phyloP scores from a whole-genome alignment of 2,329 filamentous ascomycete genomes.

The Penicillium sp. region DNA sequence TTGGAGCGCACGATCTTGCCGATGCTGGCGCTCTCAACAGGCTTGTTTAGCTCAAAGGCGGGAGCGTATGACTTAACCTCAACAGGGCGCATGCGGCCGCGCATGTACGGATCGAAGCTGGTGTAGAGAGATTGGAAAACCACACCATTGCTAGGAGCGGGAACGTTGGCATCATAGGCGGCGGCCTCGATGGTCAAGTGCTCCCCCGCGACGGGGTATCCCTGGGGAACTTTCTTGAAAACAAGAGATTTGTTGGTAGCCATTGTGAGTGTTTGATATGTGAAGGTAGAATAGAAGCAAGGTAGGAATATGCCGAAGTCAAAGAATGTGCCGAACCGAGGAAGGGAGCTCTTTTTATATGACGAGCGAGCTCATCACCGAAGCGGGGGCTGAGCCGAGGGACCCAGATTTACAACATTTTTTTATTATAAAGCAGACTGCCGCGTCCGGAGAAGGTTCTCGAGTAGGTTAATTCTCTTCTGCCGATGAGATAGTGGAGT shows the following conservation, averaged over 20 bases:
- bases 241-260: conserved; percentile 66
- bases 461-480: no score
- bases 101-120: conserved; percentile 81
- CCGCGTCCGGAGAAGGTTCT: conserved; percentile 27
- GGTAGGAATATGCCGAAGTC: neutral
- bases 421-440: conserved; percentile 24
- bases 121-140: conserved; percentile 67
- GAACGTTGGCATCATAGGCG: conserved; percentile 58
- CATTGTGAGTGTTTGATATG: conserved; percentile 23
- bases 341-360: conserved; percentile 11
- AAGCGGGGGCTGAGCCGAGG: conserved; percentile 26
- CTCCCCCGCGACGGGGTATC: conserved; percentile 65
- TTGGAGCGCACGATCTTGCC: conserved; percentile 69
- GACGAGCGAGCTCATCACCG: conserved; percentile 1
- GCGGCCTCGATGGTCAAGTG: conserved; percentile 65
- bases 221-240: conserved; percentile 66
- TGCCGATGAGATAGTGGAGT: no score
- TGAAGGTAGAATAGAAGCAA: neutral
- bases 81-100: conserved; percentile 69
- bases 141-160: conserved; percentile 62
- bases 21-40: conserved; percentile 63
- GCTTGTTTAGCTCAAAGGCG: conserved; percentile 58
- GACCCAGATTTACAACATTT: neutral
- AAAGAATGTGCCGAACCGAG: neutral
- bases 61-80: conserved; percentile 64